A percentile compares a stretch with the other conserved stretches of the same genome.
These are phyloP conservation scores for Apiospora kogelbergensis DNA, from an alignment of 2,329 filamentous ascomycete species.

Conservation along the genomic window DNA sequence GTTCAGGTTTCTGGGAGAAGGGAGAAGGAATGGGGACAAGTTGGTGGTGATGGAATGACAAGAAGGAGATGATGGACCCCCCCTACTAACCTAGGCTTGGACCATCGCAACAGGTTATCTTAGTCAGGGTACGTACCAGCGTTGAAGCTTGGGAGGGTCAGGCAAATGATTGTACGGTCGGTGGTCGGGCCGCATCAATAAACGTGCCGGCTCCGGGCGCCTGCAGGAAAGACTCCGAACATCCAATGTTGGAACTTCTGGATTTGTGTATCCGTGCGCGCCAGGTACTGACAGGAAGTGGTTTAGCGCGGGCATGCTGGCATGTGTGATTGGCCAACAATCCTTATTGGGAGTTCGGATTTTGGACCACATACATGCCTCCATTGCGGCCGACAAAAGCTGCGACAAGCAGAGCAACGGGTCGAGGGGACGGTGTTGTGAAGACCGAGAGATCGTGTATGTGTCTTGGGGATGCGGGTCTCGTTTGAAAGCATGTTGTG, in stretches of 20 bases:
- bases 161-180: not conserved
- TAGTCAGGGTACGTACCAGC: not conserved
- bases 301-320: not conserved
- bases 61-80: not conserved
- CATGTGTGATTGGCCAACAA: not conserved
- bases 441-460: not conserved
- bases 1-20: not conserved
- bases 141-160: too few relatives aligned
- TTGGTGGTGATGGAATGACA: not conserved
- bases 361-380: not conserved
- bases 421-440: too few relatives aligned
- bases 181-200: slow-evolving; percentile 5
- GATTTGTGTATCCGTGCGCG: not conserved
- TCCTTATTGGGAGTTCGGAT: not conserved
- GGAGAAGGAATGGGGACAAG: not conserved
- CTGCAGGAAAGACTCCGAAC: not conserved
- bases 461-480: too few relatives aligned
- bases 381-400: not conserved
- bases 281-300: not conserved
- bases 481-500: not conserved
- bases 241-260: too few relatives aligned
- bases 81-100: too few relatives aligned
- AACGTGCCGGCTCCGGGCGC: not conserved
- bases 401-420: not conserved
- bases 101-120: not conserved